Evolutionary conservation across 768 basidiomycete species (phyloP).

Genomic region (Brasilioporus rufonigricans): DNA sequence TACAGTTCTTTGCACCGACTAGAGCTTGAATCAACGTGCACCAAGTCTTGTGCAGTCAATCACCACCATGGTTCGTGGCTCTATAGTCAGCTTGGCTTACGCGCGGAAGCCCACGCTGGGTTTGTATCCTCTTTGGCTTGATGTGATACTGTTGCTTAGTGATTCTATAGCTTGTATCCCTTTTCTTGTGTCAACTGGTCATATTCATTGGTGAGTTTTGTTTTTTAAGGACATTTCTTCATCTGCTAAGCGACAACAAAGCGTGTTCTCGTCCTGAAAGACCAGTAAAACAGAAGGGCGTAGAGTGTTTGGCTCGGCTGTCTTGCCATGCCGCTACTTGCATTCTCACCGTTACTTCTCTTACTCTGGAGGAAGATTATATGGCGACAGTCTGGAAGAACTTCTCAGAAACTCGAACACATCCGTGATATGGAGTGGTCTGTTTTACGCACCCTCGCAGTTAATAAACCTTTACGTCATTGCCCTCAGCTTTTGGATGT

Average conservation of each 20-base stretch:
- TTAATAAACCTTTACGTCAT: slow-evolving; percentile 76
- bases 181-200: slow-evolving; percentile 67
- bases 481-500: slow-evolving; percentile 81
- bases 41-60: slow-evolving; percentile 78
- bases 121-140: slow-evolving; percentile 4
- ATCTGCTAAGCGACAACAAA: slow-evolving; percentile 26
- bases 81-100: slow-evolving; percentile 73
- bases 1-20: too few relatives aligned
- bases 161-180: slow-evolving; percentile 56
- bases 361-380: slow-evolving; percentile 85
- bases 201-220: slow-evolving; percentile 68
- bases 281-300: slow-evolving; percentile 72
- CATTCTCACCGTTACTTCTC: slow-evolving; percentile 85
- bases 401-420: slow-evolving; percentile 65
- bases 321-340: slow-evolving; percentile 90
- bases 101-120: slow-evolving; percentile 72
- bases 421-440: slow-evolving; percentile 61
- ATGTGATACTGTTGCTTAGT: neutral
- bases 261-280: slow-evolving; percentile 87
- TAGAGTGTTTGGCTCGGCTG: slow-evolving; percentile 82
- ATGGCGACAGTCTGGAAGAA: slow-evolving; percentile 66
- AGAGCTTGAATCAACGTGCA: too few relatives aligned
- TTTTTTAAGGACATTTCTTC: neutral
- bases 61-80: slow-evolving; percentile 66
- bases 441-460: slow-evolving; percentile 74